phyloP scores from a whole-genome alignment of 2,329 filamentous ascomycete genomes.

The Cryphonectria radicalis region DNA sequence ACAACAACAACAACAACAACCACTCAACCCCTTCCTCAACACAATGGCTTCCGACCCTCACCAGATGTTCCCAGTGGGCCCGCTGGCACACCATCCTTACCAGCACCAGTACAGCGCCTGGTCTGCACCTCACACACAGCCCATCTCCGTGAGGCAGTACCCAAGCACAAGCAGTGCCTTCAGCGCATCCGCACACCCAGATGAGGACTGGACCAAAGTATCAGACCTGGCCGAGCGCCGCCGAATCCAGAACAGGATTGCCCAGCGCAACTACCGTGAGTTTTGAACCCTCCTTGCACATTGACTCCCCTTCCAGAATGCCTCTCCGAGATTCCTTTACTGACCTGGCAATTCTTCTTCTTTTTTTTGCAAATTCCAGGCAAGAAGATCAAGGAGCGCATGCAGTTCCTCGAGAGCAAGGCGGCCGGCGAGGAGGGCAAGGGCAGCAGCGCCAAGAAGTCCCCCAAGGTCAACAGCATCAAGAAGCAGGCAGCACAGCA shows the following conservation, averaged over 20 bases:
- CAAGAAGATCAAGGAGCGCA: conserved; percentile 90
- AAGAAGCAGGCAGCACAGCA: conserved; percentile 34
- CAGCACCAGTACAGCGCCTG: conserved; percentile 29
- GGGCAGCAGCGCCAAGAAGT: conserved; percentile 48
- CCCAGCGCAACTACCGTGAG: conserved; percentile 93
- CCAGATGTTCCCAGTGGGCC: conserved; percentile 29
- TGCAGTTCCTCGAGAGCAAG: conserved; percentile 82
- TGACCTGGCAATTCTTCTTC: not conserved
- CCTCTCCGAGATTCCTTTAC: conserved; percentile 19
- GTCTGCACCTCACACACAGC: conserved; percentile 27
- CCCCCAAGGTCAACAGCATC: conserved; percentile 49
- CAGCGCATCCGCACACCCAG: conserved; percentile 89
- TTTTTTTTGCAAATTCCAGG: conserved; percentile 51
- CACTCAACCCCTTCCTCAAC: not conserved
- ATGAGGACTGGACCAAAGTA: conserved; percentile 99
- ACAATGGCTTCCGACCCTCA: conserved; percentile 29
- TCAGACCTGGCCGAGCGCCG: conserved; percentile 93
- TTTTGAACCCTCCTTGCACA: conserved; percentile 28
- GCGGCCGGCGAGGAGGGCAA: conserved; percentile 56
- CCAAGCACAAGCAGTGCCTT: conserved; percentile 84
- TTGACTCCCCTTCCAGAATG: conserved; percentile 25
- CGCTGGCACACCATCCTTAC: conserved; percentile 25
- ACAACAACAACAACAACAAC: not conserved
- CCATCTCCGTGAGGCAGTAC: conserved; percentile 29
- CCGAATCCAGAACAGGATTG: conserved; percentile 96